Percentiles rank a stretch among this genome's conserved stretches.
phyloP scores from a whole-genome alignment of 2,329 filamentous ascomycete genomes.

The Tolypocladium amazonense region DNA sequence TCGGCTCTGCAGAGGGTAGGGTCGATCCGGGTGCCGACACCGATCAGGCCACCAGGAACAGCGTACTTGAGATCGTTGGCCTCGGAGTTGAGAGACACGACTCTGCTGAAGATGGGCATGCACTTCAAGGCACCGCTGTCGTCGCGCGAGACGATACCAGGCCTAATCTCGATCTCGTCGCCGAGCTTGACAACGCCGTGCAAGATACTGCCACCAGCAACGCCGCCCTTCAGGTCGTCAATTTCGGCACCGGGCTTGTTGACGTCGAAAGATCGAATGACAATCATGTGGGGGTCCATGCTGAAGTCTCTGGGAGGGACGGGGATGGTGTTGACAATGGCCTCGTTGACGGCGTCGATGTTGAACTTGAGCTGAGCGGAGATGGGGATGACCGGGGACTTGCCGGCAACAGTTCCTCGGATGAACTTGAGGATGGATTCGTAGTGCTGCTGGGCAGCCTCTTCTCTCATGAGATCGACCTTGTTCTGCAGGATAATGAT shows the following conservation, averaged over 20 bases:
- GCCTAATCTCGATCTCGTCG: constrained; percentile 96
- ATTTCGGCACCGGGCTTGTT: constrained; percentile 99
- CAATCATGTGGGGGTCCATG: constrained; percentile 92
- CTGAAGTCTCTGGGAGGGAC: constrained; percentile 86
- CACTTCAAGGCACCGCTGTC: constrained; percentile 90
- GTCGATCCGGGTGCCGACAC: constrained; percentile 95
- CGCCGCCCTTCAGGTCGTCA: constrained; percentile 95
- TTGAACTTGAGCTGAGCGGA: constrained; percentile 98
- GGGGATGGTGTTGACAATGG: constrained; percentile 90
- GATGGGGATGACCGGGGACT: constrained; percentile 91
- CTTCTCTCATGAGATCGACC: constrained; percentile 96
- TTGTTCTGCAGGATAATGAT: constrained; percentile 99
- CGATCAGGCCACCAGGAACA: constrained; percentile 92
- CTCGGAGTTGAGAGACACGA: constrained; percentile 92
- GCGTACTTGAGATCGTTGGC: constrained; percentile 98
- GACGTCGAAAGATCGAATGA: constrained; percentile 98
- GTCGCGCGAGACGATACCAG: constrained; percentile 95
- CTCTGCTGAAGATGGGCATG: constrained; percentile 91
- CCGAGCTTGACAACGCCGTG: constrained; percentile 95
- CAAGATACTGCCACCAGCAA: constrained; percentile 92
- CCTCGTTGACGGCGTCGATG: constrained; percentile 95
- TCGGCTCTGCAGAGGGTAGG: constrained; percentile 97
- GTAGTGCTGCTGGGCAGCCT: constrained; percentile 87
- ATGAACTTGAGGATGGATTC: constrained; percentile 98
- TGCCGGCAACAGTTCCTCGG: constrained; percentile 89